Conservation (phyloP, 2,329 filamentous ascomycete species). For the Phyllosticta paracitricarpa region DNA sequence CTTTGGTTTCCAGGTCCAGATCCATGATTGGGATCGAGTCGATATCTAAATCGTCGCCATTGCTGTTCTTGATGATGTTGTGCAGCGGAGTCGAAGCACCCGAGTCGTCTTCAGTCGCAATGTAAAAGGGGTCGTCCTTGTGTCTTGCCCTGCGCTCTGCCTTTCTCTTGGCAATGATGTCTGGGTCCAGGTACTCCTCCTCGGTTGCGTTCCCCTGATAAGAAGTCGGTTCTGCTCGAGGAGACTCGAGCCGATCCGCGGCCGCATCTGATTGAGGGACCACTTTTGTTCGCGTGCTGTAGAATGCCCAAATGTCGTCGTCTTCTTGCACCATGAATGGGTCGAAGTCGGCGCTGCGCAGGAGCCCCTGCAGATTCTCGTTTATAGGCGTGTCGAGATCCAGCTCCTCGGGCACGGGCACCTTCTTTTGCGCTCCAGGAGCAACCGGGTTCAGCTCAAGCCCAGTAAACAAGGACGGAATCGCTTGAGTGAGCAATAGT, state of each 20-base stretch:
- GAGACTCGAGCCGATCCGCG: conserved; percentile 33
- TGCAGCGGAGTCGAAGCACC: conserved; percentile 68
- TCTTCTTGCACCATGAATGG: conserved; percentile 29
- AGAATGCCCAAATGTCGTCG: conserved; percentile 37
- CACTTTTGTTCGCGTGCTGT: conserved; percentile 31
- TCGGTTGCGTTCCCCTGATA: conserved; percentile 35
- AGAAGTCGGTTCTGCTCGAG: conserved; percentile 26
- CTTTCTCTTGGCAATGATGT: conserved; percentile 63
- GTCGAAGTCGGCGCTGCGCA: conserved; percentile 43
- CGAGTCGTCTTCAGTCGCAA: conserved; percentile 46
- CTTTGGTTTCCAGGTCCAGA: conserved; percentile 55
- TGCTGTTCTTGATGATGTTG: conserved; percentile 56
- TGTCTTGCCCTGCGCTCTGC: conserved; percentile 73
- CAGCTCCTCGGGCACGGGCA: conserved; percentile 65
- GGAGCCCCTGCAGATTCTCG: conserved; percentile 55
- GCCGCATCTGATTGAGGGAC: conserved; percentile 24
- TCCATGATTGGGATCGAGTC: conserved; percentile 96
- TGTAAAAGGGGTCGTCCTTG: conserved; percentile 93
- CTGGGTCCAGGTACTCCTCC: conserved; percentile 54
- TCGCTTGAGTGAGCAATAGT: conserved; percentile 76
- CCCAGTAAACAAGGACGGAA: conserved; percentile 77
- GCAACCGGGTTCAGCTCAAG: conserved; percentile 91
- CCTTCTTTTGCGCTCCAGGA: conserved; percentile 69
- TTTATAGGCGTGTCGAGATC: conserved; percentile 80
- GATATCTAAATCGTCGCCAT: conserved; percentile 71